Base-by-base conservation (phyloP, 1,284 basidiomycete species). In the Fomes fomentarius region DNA sequence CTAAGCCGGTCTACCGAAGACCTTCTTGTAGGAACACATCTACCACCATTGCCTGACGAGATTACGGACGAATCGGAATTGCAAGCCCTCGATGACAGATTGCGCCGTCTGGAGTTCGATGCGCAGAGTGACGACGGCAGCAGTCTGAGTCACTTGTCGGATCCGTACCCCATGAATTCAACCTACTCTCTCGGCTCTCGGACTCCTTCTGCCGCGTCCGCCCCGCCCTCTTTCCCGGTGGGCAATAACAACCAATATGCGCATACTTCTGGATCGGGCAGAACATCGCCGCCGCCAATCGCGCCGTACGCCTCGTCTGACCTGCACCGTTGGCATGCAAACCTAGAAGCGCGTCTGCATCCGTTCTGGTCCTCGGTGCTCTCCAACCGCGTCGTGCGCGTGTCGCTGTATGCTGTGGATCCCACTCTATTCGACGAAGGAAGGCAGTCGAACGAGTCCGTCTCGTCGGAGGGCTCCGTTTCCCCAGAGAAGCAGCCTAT, bases 301-400 rank as follows among this genome's bases (percentile, higher is more conserved):
- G 3, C 28, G 41, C 22, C 26, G 19, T 45, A 35, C 0, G 25
- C 37, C 5, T 47, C 69, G n/a, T 62, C 61, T 1, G 73, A 80
- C 39, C 62, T 87, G 8, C 77, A 75, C 3, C 79, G 81, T 28
- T 74, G 87, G 49, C 88, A 93, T 60, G 76, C 76, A 14, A 94
- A 93, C 62, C 76, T 94, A 4, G 89, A 93, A 66, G 70, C 76
- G 7, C 84, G 93, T 1, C 72, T 94, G 21, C 83, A 81, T 42
- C 84, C 88, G 0, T 94, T 95, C 71, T 94, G 87, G 89, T 81
- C 85, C 1, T 83, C 85, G 9, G 81, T 81, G 0, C 73, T 93
- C 0, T 64, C 84, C 14, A 76, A 80, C n/a, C 79, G 89, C 24
- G 76, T 69, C 1, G 71, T 92, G 3, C 79, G 80, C 11, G 58